phyloP scores from a whole-genome alignment of 257 asterid species.

The Datura wrightii region DNA sequence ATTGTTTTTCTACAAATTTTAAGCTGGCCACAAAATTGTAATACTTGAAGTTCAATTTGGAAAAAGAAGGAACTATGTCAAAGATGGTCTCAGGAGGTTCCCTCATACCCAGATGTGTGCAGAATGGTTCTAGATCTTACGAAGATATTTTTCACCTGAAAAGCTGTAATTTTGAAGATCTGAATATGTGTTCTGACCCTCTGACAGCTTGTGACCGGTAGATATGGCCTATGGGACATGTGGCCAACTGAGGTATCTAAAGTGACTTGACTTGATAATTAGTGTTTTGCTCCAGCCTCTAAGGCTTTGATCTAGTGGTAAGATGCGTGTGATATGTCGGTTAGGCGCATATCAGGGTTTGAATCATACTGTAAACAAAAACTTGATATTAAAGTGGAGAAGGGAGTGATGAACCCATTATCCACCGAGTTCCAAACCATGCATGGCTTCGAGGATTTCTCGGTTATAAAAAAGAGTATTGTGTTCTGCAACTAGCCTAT shows the following conservation, averaged over 20 bases:
- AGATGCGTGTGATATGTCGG: not conserved
- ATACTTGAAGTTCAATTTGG: not conserved
- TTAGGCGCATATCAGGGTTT: not conserved
- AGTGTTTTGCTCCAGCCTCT: not conserved
- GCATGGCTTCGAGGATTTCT: not conserved
- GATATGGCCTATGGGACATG: not conserved
- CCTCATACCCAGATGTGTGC: not conserved
- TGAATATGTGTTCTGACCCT: not conserved
- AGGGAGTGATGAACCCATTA: not conserved
- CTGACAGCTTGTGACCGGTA: not conserved
- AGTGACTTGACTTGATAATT: not conserved
- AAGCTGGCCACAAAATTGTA: not conserved
- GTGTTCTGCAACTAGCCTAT: not conserved
- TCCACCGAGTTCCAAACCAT: not conserved
- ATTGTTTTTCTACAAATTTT: not conserved
- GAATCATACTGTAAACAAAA: not conserved
- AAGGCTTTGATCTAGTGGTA: conserved; percentile 11
- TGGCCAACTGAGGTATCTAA: not conserved
- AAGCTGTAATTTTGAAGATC: not conserved
- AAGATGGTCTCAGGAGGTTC: conserved; percentile 14
- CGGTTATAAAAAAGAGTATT: not conserved
- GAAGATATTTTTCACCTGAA: not conserved
- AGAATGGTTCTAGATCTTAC: not conserved
- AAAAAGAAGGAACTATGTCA: not conserved
- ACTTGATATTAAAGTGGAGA: not conserved